phyloP scores from a whole-genome alignment of 2,329 filamentous ascomycete species.

The Thermomyces lanuginosus region DNA sequence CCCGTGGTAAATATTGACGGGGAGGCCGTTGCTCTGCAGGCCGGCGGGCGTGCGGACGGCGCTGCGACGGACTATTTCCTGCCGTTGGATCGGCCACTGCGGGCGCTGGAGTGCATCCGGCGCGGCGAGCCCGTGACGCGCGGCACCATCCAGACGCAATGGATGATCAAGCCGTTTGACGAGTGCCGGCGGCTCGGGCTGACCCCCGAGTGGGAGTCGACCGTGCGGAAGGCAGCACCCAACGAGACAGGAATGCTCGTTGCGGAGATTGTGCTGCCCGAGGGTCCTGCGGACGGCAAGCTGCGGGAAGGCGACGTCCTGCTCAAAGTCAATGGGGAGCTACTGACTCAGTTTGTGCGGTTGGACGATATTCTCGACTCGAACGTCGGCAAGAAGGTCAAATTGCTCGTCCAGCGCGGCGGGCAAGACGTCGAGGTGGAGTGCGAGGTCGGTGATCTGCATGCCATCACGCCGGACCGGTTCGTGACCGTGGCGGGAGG shows the following conservation, averaged over 20 bases:
- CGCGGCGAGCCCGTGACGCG: conserved; percentile 59
- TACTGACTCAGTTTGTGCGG: conserved; percentile 82
- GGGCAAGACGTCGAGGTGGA: conserved; percentile 76
- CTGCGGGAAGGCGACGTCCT: conserved; percentile 90
- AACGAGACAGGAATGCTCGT: conserved; percentile 94
- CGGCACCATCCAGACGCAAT: conserved; percentile 96
- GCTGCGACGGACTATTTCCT: conserved; percentile 97
- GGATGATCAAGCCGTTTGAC: conserved; percentile 91
- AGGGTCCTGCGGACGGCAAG: conserved; percentile 72
- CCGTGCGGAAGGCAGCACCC: conserved; percentile 67
- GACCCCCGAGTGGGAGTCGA: conserved; percentile 69
- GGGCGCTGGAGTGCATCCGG: conserved; percentile 75
- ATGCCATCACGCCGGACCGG: conserved; percentile 85
- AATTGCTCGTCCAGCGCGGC: conserved; percentile 70
- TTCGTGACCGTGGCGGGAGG: conserved; percentile 89
- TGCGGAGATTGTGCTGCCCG: conserved; percentile 82
- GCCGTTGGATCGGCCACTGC: conserved; percentile 73
- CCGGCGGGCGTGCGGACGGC: conserved; percentile 81
- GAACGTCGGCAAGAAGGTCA: conserved; percentile 62
- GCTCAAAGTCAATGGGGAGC: conserved; percentile 80
- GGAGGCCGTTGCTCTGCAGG: conserved; percentile 79
- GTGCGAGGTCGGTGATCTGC: conserved; percentile 72
- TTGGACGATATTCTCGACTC: conserved; percentile 86
- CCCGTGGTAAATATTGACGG: conserved; percentile 94
- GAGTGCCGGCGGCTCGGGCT: conserved; percentile 84